phyloP scores from a whole-genome alignment of 192 early-diverging fungal species.

The Mortierella claussenii region DNA sequence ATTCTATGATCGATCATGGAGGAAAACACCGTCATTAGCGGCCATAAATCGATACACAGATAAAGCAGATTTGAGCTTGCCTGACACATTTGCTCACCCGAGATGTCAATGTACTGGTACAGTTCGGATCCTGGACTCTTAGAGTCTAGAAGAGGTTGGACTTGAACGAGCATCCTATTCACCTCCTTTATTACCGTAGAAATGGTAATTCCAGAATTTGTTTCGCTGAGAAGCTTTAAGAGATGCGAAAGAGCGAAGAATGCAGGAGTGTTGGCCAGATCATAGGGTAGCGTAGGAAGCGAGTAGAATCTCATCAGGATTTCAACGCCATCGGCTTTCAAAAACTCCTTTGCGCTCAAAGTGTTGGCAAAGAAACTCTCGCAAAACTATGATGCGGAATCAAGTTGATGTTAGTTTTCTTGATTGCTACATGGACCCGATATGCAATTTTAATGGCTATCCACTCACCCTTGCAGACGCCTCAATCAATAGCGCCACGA shows the following conservation, averaged over 20 bases:
- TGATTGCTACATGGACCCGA: too few species aligned
- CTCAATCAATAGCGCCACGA: constrained; percentile 72
- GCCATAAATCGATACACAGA: too few species aligned
- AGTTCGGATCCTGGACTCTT: constrained; percentile 53
- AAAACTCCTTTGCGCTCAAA: constrained; percentile 78
- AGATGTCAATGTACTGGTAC: constrained; percentile 69
- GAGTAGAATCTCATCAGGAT: constrained; percentile 71
- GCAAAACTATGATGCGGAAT: constrained; percentile 68
- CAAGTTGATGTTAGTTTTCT: too few species aligned
- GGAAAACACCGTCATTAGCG: too few species aligned
- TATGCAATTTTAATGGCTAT: too few species aligned
- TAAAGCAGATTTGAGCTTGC: too few species aligned
- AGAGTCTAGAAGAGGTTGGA: constrained; percentile 59
- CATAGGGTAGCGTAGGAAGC: constrained; percentile 76
- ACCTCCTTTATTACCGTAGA: constrained; percentile 64
- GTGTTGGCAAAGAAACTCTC: constrained; percentile 88
- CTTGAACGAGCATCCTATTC: constrained; percentile 54
- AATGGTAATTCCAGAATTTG: constrained; percentile 65
- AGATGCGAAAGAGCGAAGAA: constrained; percentile 78
- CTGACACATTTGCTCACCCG: constrained; percentile 58
- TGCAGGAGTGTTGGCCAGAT: constrained; percentile 71
- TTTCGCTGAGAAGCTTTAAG: constrained; percentile 76
- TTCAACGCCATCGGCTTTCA: constrained; percentile 70
- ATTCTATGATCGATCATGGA: constrained; percentile 28
- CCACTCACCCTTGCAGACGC: constrained; percentile 67